Evolutionary conservation across 345 rosid species (phyloP), one percentile per base, ranked within the genome.

Genomic region (Syzygium aqueum): DNA sequence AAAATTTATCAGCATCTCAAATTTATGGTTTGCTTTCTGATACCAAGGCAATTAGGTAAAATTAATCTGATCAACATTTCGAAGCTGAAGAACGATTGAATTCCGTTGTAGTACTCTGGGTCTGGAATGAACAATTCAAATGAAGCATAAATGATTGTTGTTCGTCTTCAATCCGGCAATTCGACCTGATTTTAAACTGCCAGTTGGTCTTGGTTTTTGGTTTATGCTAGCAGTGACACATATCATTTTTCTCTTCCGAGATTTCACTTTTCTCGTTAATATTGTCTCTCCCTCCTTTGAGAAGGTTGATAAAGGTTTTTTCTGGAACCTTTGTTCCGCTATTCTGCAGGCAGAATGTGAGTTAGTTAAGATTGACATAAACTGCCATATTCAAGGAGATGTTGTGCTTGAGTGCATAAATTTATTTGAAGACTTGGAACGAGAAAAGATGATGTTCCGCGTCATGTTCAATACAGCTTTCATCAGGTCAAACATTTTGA

Each of bases 381-480:
- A 95, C 87, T 95, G 98, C 89, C 93, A 91, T 88, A 92, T 95
- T 73, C 98, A 95, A 94, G 98, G 99, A 82, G 99, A 97, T 91
- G 92, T 96, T 56, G 97, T 97, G 87, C 92, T 97, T 40, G 99
- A 97, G 90, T 96, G 98, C 91, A 92, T 95, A 89, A 95, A 91
- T 93, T 92, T 96, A 90, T 90, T 90, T 73, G 96, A 94, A 86
- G 98, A 95, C 91, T 89, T 94, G 97, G 95, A 93, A 89, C 91
- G 77, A 87, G 98, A 96, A 88, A 92, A 87, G 87, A 95, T 96
- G 95, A 92, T 96, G 94, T 97, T 96, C 89, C 93, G 97, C 80
- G 94, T 91, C 88, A 98, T 95, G 92, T 96, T 96, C 91, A 97
- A 97, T 91, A 95, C 98, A 16, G 97, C 98, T 84, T 96, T 97